Base-by-base conservation (phyloP, 371 early-diverging fungal species). In the Parasitella parasitica region DNA sequence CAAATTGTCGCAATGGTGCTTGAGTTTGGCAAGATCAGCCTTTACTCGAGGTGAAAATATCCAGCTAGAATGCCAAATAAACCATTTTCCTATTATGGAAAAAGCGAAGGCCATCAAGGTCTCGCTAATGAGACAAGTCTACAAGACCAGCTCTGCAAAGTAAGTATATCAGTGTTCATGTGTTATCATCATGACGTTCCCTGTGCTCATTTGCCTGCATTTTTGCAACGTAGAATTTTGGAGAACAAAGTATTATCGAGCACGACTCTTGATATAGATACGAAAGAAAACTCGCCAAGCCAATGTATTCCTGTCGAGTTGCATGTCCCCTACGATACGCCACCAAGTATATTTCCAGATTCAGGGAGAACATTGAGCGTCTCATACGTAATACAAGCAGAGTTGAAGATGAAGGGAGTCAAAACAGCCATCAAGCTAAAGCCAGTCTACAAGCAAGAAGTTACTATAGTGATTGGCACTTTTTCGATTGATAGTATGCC, bases 21-120 rank as follows among this genome's bases (percentile, higher is more conserved):
- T 59, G 1, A 22, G 11, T 5, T 9, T 38, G 2, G 32, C 56
- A 9, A 65, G 37, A 50, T 55, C 66, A 30, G 66, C 66, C 11
- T 65, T 55, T 18, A n/a, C 24, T 13, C 48, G 46, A 54, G 66
- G 66, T 48, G 55, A 28, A 15, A 38, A 16, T 8, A 59, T 67
- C 27, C 32, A 27, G 2, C 12, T 67, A 35, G 50, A 63, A 11
- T 46, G 53, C 11, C 50, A 63, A 13, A 55, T 67, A 2, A 35
- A 36, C 15, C 43, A 67, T 24, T 67, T 67, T 20, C 68, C 68
- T 30, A 13, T 22, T 8, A 63, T 67, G 63, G 32, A 63, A 9
- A 67, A 55, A 15, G 13, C 9, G 9, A 43, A 62, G 20, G 63
- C 56, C 4, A 37, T 67, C 6, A 55, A 38, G 32, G 16, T 67